These are phyloP conservation scores for Nissolia schottii DNA, from an alignment of 306 rosid genomes.

Conservation along the genomic window DNA sequence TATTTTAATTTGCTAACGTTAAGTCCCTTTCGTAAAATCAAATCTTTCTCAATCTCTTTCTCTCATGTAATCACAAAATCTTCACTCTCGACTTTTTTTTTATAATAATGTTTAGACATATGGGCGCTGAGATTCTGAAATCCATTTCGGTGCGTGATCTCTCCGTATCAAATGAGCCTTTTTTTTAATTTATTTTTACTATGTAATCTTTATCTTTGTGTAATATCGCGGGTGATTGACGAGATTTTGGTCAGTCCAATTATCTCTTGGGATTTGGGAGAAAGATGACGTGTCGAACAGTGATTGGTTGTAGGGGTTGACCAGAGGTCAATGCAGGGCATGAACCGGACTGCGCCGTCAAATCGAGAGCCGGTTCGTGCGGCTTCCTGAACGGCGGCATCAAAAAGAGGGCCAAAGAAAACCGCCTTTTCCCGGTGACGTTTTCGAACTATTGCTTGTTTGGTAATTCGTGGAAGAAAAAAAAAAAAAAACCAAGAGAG, in stretches of 20 bases:
- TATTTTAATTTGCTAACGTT: not conserved
- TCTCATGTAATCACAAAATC: constrained; percentile 9
- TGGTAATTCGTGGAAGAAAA: not conserved
- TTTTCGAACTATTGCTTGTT: not conserved
- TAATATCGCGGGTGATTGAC: not conserved
- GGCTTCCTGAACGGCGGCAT: not conserved
- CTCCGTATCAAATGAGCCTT: constrained; percentile 22
- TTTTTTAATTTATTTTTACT: constrained; percentile 16
- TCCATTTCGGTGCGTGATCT: constrained; percentile 49
- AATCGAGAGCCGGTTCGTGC: not conserved
- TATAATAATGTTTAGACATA: constrained; percentile 22
- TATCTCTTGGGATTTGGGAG: not conserved
- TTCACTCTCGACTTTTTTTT: constrained; percentile 1
- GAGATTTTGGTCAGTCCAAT: not conserved
- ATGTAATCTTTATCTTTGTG: not conserved
- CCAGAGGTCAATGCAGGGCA: constrained; percentile 20
- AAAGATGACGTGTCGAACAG: not conserved
- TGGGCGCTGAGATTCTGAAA: constrained; percentile 68
- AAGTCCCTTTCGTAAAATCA: constrained; percentile 43
- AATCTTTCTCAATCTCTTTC: constrained; percentile 43
- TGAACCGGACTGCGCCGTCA: constrained; percentile 29
- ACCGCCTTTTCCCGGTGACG: constrained; percentile 16
- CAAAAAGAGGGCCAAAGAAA: not conserved
- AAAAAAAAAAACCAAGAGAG: too few relatives aligned
- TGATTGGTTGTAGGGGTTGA: constrained; percentile 30